Conservation (phyloP, 768 basidiomycete species). For the Grammothele lineata region DNA sequence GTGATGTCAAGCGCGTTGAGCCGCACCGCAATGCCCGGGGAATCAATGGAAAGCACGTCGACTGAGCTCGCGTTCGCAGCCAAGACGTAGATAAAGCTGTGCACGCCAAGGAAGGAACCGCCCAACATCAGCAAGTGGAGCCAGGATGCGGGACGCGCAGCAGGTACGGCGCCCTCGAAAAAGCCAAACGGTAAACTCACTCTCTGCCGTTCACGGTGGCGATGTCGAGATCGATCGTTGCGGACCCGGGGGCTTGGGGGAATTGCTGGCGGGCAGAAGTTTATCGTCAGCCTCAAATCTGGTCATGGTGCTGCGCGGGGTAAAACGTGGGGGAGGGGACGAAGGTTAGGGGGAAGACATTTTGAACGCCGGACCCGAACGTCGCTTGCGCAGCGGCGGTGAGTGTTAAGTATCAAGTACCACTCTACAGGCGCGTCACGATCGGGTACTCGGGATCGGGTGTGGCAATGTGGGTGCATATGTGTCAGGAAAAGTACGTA, state of each 20-base stretch:
- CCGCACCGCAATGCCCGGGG: conserved; percentile 30
- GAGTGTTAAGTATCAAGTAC: too few relatives aligned
- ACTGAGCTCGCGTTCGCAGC: conserved; percentile 35
- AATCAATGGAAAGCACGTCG: conserved; percentile 36
- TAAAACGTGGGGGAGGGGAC: too few relatives aligned
- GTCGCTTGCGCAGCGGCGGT: too few relatives aligned
- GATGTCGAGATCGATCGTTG: conserved; percentile 27
- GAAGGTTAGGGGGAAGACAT: too few relatives aligned
- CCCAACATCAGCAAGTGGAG: too few relatives aligned
- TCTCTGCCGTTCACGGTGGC: conserved; percentile 28
- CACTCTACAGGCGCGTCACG: too few relatives aligned
- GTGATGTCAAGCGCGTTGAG: conserved; percentile 31
- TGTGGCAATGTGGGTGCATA: too few relatives aligned
- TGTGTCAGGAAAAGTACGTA: conserved; percentile 7
- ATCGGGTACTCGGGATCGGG: too few relatives aligned
- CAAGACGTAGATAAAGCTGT: conserved; percentile 39
- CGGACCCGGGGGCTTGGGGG: conserved; percentile 13
- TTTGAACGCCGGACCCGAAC: too few relatives aligned
- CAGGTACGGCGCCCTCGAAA: too few relatives aligned
- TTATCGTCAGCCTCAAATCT: not conserved
- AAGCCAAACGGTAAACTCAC: conserved; percentile 13
- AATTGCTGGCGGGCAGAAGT: conserved; percentile 21
- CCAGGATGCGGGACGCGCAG: too few relatives aligned
- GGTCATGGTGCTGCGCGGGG: too few relatives aligned
- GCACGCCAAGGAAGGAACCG: not conserved